phyloP scores from a whole-genome alignment of 164 flowering plant species.

The Tinospora cordifolia region DNA sequence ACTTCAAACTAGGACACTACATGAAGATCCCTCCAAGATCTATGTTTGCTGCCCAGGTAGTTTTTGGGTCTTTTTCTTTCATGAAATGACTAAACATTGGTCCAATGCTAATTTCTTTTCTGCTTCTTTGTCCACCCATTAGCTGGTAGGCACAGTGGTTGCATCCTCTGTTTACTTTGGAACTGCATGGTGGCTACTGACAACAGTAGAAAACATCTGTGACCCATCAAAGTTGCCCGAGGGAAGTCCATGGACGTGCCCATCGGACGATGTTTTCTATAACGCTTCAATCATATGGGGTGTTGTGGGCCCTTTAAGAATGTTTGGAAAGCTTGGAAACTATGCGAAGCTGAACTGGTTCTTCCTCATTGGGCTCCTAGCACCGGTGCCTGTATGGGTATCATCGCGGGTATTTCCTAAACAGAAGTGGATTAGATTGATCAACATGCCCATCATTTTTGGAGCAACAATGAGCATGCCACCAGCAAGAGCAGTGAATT shows the following conservation, averaged over 20 bases:
- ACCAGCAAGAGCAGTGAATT: constrained; percentile 41
- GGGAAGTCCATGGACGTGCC: constrained; percentile 32
- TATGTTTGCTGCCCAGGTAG: constrained; percentile 14
- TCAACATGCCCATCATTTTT: constrained; percentile 53
- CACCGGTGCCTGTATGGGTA: constrained; percentile 12
- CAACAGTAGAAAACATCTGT: constrained; percentile 20
- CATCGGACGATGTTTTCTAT: constrained; percentile 23
- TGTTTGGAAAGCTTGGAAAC: constrained; percentile 20
- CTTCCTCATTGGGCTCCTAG: constrained; percentile 12
- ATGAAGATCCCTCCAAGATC: constrained; percentile 21
- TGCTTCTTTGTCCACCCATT: neutral
- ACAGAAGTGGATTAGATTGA: constrained; percentile 41
- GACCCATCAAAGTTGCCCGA: constrained; percentile 13
- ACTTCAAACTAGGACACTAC: constrained; percentile 17
- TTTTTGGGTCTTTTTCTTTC: neutral
- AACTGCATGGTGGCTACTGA: constrained; percentile 26
- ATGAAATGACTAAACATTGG: neutral
- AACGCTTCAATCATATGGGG: constrained; percentile 29
- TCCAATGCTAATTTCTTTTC: neutral
- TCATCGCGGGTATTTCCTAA: constrained; percentile 15
- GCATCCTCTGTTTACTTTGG: constrained; percentile 18
- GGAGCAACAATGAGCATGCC: constrained; percentile 36
- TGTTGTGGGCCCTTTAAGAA: constrained; percentile 19
- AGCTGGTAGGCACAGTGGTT: constrained; percentile 23
- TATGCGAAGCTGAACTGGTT: constrained; percentile 12